phyloP scores from a whole-genome alignment of 148 eudicot species.

The Amaranthus cruentus region DNA sequence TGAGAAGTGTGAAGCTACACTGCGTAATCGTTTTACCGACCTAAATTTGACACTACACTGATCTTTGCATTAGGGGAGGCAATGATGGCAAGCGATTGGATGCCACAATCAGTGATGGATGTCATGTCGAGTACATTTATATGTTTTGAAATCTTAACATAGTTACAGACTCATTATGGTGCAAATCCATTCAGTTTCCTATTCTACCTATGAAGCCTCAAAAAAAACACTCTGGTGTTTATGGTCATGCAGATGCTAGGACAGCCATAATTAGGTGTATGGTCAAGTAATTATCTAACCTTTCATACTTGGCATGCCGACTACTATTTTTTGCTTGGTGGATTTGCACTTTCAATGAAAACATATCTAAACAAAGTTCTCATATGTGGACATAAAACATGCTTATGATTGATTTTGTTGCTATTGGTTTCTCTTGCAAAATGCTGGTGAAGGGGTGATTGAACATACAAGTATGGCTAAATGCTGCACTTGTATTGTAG shows the following conservation, averaged over 20 bases:
- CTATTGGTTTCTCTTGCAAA: not conserved
- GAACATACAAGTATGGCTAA: not conserved
- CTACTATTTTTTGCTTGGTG: not conserved
- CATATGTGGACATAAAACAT: not conserved
- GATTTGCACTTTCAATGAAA: no score
- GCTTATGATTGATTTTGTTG: not conserved
- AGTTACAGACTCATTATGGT: no score
- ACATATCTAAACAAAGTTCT: not conserved
- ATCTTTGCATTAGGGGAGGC: no score
- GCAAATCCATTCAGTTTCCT: no score
- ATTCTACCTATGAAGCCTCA: no score
- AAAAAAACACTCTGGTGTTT: no score
- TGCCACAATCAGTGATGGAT: not conserved
- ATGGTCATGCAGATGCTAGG: no score
- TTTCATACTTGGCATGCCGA: not conserved
- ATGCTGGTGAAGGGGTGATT: not conserved
- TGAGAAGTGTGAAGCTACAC: no score
- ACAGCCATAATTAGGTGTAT: not conserved
- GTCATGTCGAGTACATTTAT: not conserved
- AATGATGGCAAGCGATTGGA: no score
- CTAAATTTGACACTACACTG: no score
- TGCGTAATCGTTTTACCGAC: no score
- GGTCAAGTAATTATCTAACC: not conserved
- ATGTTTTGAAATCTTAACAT: not conserved
- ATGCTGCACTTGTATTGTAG: not conserved